Conservation (phyloP, 139 green algal genomes). For the Chlorella sp. region DNA sequence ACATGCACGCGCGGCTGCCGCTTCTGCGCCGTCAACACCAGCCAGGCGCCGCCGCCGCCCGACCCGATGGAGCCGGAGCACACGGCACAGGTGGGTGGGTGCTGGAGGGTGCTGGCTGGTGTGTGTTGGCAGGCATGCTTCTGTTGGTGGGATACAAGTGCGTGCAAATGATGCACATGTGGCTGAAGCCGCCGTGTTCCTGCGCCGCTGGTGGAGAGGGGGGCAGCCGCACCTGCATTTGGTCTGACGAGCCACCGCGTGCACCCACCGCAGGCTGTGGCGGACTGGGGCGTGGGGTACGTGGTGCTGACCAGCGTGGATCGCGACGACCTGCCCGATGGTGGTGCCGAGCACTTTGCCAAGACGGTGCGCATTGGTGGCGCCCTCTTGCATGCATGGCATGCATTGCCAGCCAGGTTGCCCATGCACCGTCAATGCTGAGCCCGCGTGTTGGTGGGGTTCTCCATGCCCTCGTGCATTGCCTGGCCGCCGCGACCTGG, state of each 20-base stretch:
- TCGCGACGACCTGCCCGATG: constrained; percentile 92
- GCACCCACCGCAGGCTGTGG: constrained; percentile 80
- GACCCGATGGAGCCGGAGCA: constrained; percentile 84
- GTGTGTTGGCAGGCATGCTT: no score
- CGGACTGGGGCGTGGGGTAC: constrained; percentile 89
- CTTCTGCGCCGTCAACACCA: constrained; percentile 93
- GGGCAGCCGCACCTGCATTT: no score
- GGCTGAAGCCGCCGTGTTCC: no score
- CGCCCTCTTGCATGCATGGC: background rate
- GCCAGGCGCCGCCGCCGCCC: constrained; percentile 66
- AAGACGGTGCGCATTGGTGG: constrained; percentile 56
- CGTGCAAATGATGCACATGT: no score
- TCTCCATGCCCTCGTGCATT: no score
- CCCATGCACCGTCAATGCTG: no score
- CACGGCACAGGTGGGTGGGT: constrained; percentile 61
- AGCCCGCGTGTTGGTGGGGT: no score
- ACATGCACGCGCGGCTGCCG: constrained; percentile 93
- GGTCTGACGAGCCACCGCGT: no score
- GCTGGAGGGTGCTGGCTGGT: background rate
- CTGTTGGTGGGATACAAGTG: no score
- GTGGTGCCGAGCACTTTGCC: constrained; percentile 90
- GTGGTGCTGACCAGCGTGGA: constrained; percentile 93
- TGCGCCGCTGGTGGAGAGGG: no score
- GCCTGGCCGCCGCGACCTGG: no score
- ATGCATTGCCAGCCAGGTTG: background rate